Evolutionary conservation across 2,329 filamentous ascomycete species (phyloP), one percentile per base, ranked within the genome.

Genomic region (Fusarium denticulatum): DNA sequence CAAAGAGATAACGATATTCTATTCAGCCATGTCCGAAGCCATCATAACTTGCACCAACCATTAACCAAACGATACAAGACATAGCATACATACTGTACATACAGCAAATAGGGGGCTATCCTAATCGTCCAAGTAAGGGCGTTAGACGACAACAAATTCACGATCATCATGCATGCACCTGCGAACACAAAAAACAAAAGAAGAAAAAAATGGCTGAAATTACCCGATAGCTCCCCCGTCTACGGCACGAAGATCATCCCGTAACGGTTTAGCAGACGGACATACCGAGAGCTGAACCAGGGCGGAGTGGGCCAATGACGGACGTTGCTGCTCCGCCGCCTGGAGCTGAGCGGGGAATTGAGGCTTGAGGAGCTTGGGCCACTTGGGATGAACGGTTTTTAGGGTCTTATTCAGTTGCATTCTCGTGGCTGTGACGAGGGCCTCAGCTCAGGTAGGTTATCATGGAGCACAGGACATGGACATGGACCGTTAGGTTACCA

Each of bases 261-360:
- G 53, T 64, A 42, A 64, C 39, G 76, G 77, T 58, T 79, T 78
- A 64, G 56, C 57, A 64, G 69, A 69, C 77, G 77, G 77, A 52
- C 72, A 73, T 47, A 66, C 77, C 77, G 77, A 79, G 52, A 79
- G 77, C 77, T 79, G 77, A 79, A 69, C 59, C 18, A 58, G 26
- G 47, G 60, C 42, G 37, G 28, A 34, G 28, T 18, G 15, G 16
- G 7, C 75, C 75, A 77, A 77, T 76, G 45, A 69, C 16, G 34
- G 39, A 39, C 24, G 22, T 12, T 34, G 22, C 24, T 26, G 47
- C 67, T 63, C 63, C 61, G 71, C 71, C 71, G 71, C 34, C 45
- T 68, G 62, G 42, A 70, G 65, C 43, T 63, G 69, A 71, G 57
- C 24, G 45, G 69, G 42, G 47, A 36, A 32, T 34, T 42, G 67